Evolutionary conservation across 148 eudicot genomes (phyloP).

Genomic region (Camellia japonica): DNA sequence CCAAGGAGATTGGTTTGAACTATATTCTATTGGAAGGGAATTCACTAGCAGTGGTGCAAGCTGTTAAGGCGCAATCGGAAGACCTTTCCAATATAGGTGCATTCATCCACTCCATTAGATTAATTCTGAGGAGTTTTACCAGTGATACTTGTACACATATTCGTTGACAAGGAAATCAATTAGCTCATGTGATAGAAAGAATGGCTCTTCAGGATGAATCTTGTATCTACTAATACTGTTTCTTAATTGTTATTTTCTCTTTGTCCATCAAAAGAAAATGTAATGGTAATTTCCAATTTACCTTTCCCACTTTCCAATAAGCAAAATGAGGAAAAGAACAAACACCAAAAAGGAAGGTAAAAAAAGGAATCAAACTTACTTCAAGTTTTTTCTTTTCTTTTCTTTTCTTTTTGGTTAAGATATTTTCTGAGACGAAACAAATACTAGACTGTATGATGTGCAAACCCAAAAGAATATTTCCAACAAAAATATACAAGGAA

Average conservation of each 20-base stretch:
- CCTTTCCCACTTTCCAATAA: background rate
- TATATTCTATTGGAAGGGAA: too few species aligned
- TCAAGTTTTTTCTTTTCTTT: background rate
- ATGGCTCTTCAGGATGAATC: too few species aligned
- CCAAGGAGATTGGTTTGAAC: too few species aligned
- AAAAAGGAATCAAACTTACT: background rate
- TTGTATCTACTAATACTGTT: background rate
- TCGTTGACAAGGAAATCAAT: too few species aligned
- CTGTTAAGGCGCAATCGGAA: too few species aligned
- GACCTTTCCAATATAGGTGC: too few species aligned
- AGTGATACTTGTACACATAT: too few species aligned
- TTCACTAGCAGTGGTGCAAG: too few species aligned
- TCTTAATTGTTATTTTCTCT: background rate
- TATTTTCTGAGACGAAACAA: background rate
- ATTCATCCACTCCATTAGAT: too few species aligned
- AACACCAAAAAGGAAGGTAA: background rate
- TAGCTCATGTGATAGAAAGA: too few species aligned
- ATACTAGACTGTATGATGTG: background rate
- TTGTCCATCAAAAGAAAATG: background rate
- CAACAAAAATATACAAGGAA: background rate
- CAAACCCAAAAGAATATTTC: background rate
- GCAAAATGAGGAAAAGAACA: background rate
- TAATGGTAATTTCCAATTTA: background rate
- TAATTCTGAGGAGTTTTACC: too few species aligned
- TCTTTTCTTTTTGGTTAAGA: background rate